Evolutionary conservation across 441 rosid species (phyloP).

Genomic region (Aquilaria agallochum): DNA sequence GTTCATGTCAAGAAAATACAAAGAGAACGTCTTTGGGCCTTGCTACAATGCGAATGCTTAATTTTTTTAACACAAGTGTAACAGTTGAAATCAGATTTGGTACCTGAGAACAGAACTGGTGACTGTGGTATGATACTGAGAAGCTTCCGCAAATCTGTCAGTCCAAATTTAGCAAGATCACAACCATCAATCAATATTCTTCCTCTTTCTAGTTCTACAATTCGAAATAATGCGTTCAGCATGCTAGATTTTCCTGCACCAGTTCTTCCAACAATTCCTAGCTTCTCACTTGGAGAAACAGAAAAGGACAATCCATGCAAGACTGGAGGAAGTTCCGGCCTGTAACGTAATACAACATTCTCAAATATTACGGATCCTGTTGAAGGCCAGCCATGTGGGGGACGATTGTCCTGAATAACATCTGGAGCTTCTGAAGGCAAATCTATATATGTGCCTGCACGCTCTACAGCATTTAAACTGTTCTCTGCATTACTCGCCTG

Average conservation of each 20-base stretch:
- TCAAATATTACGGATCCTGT: conserved; percentile 68
- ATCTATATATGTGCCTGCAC: conserved; percentile 81
- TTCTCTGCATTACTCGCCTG: conserved; percentile 94
- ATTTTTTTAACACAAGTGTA: too few relatives aligned
- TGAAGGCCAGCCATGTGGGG: conserved; percentile 82
- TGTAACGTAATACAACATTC: conserved; percentile 79
- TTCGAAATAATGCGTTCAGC: conserved; percentile 88
- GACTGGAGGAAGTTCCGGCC: conserved; percentile 93
- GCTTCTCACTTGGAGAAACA: conserved; percentile 75
- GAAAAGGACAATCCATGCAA: conserved; percentile 74
- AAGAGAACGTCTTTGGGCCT: too few relatives aligned
- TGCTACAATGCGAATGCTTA: too few relatives aligned
- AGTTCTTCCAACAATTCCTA: conserved; percentile 97
- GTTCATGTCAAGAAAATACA: too few relatives aligned
- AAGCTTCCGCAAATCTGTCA: conserved; percentile 67
- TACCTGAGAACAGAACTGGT: conserved; percentile 98
- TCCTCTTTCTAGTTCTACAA: conserved; percentile 87
- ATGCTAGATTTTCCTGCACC: conserved; percentile 98
- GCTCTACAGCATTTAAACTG: conserved; percentile 92
- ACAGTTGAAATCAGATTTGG: neutral
- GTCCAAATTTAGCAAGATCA: conserved; percentile 71
- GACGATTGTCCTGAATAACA: conserved; percentile 53
- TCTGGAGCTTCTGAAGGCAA: conserved; percentile 85
- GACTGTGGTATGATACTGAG: conserved; percentile 92
- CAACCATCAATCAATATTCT: conserved; percentile 67